Conservation (phyloP, 805 yeast species). For the Kluyveromyces siamensis region DNA sequence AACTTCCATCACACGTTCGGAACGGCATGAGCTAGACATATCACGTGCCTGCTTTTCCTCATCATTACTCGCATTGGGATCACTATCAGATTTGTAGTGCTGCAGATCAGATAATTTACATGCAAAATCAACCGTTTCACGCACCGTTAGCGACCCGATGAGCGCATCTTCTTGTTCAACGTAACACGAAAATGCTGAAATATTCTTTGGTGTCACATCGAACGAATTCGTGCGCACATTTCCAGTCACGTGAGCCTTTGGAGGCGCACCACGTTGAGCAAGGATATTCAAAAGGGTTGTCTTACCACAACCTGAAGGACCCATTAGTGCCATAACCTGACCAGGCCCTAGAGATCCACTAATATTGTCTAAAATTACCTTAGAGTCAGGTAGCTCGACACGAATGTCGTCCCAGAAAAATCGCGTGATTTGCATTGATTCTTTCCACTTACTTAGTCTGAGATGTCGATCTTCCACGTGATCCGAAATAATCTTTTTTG, state of each 20-base stretch:
- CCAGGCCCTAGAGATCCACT: slow-evolving; percentile 36
- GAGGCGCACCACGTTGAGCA: slow-evolving; percentile 37
- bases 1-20: slow-evolving; percentile 44
- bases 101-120: background rate
- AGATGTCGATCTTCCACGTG: too few relatives aligned
- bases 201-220: background rate
- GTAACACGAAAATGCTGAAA: background rate
- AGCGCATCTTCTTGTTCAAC: background rate
- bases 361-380: background rate
- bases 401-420: background rate
- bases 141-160: background rate
- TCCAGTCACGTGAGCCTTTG: slow-evolving; percentile 34
- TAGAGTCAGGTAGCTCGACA: background rate
- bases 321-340: slow-evolving; percentile 63
- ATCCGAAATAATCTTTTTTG: too few relatives aligned
- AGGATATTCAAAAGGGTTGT: slow-evolving; percentile 65
- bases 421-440: background rate
- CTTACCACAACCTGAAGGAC: slow-evolving; percentile 82
- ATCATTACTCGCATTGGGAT: background rate
- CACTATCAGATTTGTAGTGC: too few relatives aligned
- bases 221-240: slow-evolving; percentile 15
- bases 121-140: background rate
- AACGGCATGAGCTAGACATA: slow-evolving; percentile 72
- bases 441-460: background rate
- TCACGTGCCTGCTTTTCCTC: slow-evolving; percentile 12